These are phyloP conservation scores for Globisporangium ultimum DNA, from an alignment of 352 stramenopile genomes.

Conservation along the genomic window DNA sequence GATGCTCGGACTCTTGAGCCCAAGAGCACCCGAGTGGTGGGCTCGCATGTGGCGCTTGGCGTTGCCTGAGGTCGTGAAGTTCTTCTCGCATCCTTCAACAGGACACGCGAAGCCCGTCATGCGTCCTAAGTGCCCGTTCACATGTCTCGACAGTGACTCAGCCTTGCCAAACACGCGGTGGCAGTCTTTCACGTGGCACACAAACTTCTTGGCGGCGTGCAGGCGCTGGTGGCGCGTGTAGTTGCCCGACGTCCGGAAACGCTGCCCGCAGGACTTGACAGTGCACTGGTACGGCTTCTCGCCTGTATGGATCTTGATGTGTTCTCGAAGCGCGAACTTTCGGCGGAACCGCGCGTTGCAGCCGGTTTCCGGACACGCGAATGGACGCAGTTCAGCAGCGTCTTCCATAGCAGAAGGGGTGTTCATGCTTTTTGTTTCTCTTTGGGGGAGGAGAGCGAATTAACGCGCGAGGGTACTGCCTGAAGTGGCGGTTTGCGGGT, in stretches of 20 bases:
- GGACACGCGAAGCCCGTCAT: conserved; percentile 48
- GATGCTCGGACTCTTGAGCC: too few species aligned
- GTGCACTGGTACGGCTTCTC: conserved; percentile 65
- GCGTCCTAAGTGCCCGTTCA: conserved; percentile 44
- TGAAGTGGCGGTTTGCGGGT: too few species aligned
- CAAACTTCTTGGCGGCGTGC: conserved; percentile 45
- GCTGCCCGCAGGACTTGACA: conserved; percentile 47
- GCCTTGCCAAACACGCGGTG: conserved; percentile 42
- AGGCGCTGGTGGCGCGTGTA: conserved; percentile 56
- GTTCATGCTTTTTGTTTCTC: too few species aligned
- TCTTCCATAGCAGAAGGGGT: too few species aligned
- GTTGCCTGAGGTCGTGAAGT: conserved; percentile 63
- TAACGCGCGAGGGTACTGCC: too few species aligned
- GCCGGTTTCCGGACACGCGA: conserved; percentile 36
- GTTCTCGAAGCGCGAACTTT: conserved; percentile 67
- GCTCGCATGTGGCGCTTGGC: conserved; percentile 63
- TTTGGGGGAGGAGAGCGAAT: too few species aligned
- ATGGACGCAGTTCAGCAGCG: conserved; percentile 21
- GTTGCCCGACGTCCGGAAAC: conserved; percentile 71
- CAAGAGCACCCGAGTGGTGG: conserved; percentile 31
- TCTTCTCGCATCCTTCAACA: conserved; percentile 46
- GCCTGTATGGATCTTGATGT: conserved; percentile 78
- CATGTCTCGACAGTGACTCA: conserved; percentile 43
- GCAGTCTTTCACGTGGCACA: conserved; percentile 37
- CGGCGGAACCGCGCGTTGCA: conserved; percentile 55